Conservation (phyloP, 2,329 filamentous ascomycete genomes). For the Nothopassalora personata region DNA sequence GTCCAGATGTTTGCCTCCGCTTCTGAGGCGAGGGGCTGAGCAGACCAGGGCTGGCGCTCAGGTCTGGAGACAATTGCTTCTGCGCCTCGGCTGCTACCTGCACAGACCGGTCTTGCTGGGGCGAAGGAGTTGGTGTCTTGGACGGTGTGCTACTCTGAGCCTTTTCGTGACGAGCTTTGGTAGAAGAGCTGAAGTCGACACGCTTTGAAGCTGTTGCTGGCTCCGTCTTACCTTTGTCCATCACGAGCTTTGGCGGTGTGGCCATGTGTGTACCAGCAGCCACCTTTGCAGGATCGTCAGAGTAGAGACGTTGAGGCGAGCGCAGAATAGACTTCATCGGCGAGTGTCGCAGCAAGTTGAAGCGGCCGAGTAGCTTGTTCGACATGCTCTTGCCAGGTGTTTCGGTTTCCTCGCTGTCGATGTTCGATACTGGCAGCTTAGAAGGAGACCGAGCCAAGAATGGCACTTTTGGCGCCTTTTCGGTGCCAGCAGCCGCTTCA, state of each 20-base stretch:
- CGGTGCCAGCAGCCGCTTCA: conserved; percentile 7
- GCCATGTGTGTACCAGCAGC: conserved; percentile 55
- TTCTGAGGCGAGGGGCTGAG: conserved; percentile 31
- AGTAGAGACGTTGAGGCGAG: conserved; percentile 54
- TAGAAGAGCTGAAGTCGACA: conserved; percentile 72
- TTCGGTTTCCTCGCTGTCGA: conserved; percentile 4
- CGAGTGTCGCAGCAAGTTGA: conserved; percentile 48
- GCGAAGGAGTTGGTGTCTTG: conserved; percentile 28
- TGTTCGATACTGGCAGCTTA: conserved; percentile 20
- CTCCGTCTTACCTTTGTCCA: conserved; percentile 12
- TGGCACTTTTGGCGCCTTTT: conserved; percentile 14
- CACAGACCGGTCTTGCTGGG: conserved; percentile 11
- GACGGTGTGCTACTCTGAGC: conserved; percentile 19
- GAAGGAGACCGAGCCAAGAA: conserved; percentile 33
- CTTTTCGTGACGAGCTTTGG: conserved; percentile 35
- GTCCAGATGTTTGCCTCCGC: conserved; percentile 32
- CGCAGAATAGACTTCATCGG: conserved; percentile 60
- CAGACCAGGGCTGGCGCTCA: conserved; percentile 15
- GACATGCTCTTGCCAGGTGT: conserved; percentile 29
- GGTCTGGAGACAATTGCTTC: conserved; percentile 15
- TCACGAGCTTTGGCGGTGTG: conserved; percentile 34
- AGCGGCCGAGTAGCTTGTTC: conserved; percentile 38
- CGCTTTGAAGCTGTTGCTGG: conserved; percentile 54
- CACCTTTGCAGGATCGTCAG: conserved; percentile 53
- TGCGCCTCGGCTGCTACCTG: conserved; percentile 4